Conservation (phyloP, 371 early-diverging fungal genomes). For the Lichtheimia ramosa region DNA sequence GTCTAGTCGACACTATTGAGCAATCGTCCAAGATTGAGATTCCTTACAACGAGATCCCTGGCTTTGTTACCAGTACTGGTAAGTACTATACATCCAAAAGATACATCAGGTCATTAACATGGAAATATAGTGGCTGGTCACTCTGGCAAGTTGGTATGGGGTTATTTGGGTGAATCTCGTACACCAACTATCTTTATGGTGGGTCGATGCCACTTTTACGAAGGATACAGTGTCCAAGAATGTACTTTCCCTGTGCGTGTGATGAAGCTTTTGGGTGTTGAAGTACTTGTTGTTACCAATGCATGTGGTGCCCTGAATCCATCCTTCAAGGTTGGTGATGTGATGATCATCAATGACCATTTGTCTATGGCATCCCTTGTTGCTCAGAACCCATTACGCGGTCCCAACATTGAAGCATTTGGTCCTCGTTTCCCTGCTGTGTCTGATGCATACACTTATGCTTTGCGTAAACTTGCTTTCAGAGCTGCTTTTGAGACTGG, state of each 20-base stretch:
- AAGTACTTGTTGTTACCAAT: slow-evolving; percentile 85
- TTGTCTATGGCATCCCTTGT: slow-evolving; percentile 82
- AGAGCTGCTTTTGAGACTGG: slow-evolving; percentile 59
- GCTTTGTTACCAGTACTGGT: slow-evolving; percentile 87
- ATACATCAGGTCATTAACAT: no score
- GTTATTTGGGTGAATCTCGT: slow-evolving; percentile 70
- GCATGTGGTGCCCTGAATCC: slow-evolving; percentile 92
- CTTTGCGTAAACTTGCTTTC: slow-evolving; percentile 71
- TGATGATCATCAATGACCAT: slow-evolving; percentile 90
- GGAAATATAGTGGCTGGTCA: slow-evolving; percentile 88
- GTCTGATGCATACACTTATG: slow-evolving; percentile 87
- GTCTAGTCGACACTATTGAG: slow-evolving; percentile 78
- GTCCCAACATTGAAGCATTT: slow-evolving; percentile 81
- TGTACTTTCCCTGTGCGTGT: slow-evolving; percentile 90
- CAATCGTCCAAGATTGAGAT: slow-evolving; percentile 59
- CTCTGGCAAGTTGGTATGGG: slow-evolving; percentile 91
- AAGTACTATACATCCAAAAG: slow-evolving; percentile 17
- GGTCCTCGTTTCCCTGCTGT: slow-evolving; percentile 94
- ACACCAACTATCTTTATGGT: slow-evolving; percentile 82
- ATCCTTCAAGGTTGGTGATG: slow-evolving; percentile 80
- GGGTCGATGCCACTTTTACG: slow-evolving; percentile 87
- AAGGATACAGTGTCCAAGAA: slow-evolving; percentile 78
- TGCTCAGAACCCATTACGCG: slow-evolving; percentile 82
- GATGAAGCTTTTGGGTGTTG: slow-evolving; percentile 80
- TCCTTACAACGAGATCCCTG: slow-evolving; percentile 82